Conservation (phyloP, 495 filamentous ascomycete genomes). For the Lasiosphaeriaceae sp. region DNA sequence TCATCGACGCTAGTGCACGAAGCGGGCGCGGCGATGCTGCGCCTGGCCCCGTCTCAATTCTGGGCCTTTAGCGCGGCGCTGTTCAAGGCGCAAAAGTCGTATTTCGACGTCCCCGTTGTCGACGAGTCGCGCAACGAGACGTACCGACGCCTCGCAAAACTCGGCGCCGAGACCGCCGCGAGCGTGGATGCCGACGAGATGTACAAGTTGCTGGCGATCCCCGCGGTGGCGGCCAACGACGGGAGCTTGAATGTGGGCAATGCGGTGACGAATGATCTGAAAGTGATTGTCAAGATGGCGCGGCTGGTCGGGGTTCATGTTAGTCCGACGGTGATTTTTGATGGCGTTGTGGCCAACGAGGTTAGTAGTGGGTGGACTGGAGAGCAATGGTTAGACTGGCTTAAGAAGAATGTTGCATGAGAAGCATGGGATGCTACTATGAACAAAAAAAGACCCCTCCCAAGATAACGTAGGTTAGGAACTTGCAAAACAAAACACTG, state of each 20-base stretch:
- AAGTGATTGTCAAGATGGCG: conserved; percentile 76
- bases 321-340: conserved; percentile 82
- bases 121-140: conserved; percentile 79
- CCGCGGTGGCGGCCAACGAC: conserved; percentile 56
- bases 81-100: conserved; percentile 66
- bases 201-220: conserved; percentile 59
- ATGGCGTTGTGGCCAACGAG: conserved; percentile 74
- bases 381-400: conserved; percentile 82
- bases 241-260: conserved; percentile 74
- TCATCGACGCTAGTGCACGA: conserved; percentile 85
- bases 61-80: conserved; percentile 71
- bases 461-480: too few species aligned
- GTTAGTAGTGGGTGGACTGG: conserved; percentile 74
- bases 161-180: conserved; percentile 55
- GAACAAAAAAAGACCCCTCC: not conserved
- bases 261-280: conserved; percentile 76
- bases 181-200: conserved; percentile 65
- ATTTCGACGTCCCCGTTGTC: conserved; percentile 78
- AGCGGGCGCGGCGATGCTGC: conserved; percentile 74
- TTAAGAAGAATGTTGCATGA: conserved; percentile 70
- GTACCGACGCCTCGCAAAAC: conserved; percentile 69
- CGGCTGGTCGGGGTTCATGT: conserved; percentile 79
- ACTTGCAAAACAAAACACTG: too few species aligned
- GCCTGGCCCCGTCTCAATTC: conserved; percentile 63
- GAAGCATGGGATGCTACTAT: not conserved